Conservation (phyloP, 2,329 filamentous ascomycete genomes). For the Stenocarpella maydis region DNA sequence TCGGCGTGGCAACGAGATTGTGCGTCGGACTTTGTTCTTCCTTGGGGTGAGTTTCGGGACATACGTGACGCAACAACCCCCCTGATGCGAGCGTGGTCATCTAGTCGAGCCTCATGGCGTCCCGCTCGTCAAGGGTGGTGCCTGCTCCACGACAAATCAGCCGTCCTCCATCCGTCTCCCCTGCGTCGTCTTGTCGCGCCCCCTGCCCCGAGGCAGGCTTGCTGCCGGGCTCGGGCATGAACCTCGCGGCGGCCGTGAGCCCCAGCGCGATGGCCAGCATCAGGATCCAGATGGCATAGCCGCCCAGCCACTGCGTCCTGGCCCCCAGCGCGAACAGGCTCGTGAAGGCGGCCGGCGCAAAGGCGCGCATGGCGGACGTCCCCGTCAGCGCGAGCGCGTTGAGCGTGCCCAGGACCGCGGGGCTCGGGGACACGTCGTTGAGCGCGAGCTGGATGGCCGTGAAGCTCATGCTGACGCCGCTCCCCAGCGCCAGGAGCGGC, state of each 20-base stretch:
- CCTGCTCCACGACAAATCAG: background rate
- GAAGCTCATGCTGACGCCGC: conserved; percentile 73
- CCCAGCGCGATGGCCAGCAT: conserved; percentile 51
- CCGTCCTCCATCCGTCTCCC: background rate
- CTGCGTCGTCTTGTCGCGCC: background rate
- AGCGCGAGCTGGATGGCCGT: conserved; percentile 76
- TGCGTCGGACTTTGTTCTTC: background rate
- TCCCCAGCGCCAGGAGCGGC: conserved; percentile 59
- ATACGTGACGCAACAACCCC: background rate
- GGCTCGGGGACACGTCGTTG: conserved; percentile 76
- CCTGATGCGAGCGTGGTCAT: background rate
- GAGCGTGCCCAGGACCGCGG: conserved; percentile 71
- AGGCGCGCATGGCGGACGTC: conserved; percentile 67
- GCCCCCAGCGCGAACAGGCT: conserved; percentile 75
- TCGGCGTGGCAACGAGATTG: background rate
- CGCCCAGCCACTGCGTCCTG: conserved; percentile 65
- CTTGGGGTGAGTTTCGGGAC: too few species aligned
- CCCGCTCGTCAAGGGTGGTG: background rate
- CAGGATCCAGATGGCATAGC: conserved; percentile 73
- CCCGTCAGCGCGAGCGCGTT: conserved; percentile 74
- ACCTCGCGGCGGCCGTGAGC: conserved; percentile 44
- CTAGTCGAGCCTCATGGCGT: background rate
- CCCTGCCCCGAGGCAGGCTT: background rate
- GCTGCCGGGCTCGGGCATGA: conserved; percentile 48
- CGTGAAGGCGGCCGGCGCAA: conserved; percentile 72